phyloP scores from a whole-genome alignment of 257 asterid species.

The Solanum phureja region DNA sequence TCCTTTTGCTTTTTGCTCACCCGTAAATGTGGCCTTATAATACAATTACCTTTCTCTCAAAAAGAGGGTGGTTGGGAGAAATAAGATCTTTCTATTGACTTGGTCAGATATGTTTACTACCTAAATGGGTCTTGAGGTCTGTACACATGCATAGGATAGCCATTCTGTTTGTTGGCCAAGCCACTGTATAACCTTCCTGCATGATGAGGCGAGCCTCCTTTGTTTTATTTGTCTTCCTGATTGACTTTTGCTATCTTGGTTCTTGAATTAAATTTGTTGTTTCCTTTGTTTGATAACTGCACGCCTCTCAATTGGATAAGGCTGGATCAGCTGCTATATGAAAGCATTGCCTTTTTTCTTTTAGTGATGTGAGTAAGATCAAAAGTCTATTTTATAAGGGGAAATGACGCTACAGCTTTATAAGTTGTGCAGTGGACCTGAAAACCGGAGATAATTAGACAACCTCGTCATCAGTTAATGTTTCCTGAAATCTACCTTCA shows the following conservation, averaged over 20 bases:
- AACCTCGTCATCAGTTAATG: background rate
- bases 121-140: background rate
- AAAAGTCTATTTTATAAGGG: background rate
- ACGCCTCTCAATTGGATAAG: background rate
- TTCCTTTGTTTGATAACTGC: background rate
- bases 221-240: background rate
- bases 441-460: background rate
- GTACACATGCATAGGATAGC: background rate
- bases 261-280: background rate
- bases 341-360: background rate
- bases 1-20: background rate
- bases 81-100: background rate
- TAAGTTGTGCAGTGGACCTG: background rate
- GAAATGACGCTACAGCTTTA: background rate
- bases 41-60: background rate
- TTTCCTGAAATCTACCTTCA: background rate
- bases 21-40: background rate
- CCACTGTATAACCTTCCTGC: background rate
- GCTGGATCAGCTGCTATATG: background rate
- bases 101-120: background rate
- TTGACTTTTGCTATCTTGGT: background rate
- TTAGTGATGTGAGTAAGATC: background rate
- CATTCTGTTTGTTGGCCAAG: background rate
- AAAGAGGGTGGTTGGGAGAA: background rate
- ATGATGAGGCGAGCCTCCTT: background rate